Evolutionary conservation across 2,329 filamentous ascomycete genomes (phyloP).

Genomic region (Pyrenophora seminiperda): DNA sequence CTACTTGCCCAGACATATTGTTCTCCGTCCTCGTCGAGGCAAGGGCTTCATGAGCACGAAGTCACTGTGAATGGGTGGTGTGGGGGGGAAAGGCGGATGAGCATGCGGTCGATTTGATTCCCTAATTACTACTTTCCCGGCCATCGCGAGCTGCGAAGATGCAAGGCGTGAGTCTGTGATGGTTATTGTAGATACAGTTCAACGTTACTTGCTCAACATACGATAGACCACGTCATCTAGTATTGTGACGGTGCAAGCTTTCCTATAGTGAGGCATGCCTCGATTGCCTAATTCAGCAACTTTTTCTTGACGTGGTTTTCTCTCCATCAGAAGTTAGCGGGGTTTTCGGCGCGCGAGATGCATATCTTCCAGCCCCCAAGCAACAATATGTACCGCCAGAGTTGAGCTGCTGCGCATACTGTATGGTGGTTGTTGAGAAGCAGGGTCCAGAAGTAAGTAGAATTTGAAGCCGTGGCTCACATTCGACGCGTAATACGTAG

Average conservation of each 20-base stretch:
- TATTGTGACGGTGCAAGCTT: no score
- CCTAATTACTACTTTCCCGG: slow-evolving; percentile 18
- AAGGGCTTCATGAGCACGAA: not conserved
- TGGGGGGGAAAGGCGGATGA: not conserved
- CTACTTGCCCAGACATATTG: not conserved
- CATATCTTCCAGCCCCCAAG: no score
- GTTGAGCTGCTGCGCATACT: no score
- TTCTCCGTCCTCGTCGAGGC: slow-evolving; percentile 19
- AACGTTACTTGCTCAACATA: slow-evolving; percentile 4
- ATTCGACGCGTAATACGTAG: not conserved
- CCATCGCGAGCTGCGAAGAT: slow-evolving; percentile 11
- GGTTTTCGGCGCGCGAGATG: no score
- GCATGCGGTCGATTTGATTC: slow-evolving; percentile 24
- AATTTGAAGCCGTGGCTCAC: no score
- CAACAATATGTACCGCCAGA: no score
- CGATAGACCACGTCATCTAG: not conserved
- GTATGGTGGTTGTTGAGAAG: no score
- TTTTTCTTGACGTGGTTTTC: no score
- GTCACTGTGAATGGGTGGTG: not conserved
- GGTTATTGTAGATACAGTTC: slow-evolving; percentile 13
- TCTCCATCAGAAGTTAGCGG: no score
- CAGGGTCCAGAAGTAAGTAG: no score
- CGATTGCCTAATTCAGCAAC: no score
- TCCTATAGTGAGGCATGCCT: no score
- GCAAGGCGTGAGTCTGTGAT: slow-evolving; percentile 9